These are phyloP conservation scores for Aspergillus ochraceus DNA, from an alignment of 2,329 filamentous ascomycete genomes.

Conservation along the genomic window DNA sequence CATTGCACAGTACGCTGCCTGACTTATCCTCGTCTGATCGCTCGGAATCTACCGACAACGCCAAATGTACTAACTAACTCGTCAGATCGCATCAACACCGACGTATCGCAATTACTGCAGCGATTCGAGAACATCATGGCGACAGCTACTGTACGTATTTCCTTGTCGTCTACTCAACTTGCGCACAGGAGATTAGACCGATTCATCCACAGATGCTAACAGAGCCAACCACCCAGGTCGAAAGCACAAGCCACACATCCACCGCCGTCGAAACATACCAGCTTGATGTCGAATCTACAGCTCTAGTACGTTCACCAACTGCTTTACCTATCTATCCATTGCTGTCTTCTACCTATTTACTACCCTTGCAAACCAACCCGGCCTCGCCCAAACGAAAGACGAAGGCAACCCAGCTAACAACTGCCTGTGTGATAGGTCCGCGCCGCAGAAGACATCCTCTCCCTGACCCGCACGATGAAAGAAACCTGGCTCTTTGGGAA, in stretches of 20 bases:
- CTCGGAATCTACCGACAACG: background rate
- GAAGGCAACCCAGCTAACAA: background rate
- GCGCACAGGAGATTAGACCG: background rate
- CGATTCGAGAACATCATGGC: constrained; percentile 58
- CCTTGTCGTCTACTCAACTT: background rate
- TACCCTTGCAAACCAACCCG: background rate
- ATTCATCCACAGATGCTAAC: background rate
- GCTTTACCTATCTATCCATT: background rate
- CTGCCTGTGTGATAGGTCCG: constrained; percentile 48
- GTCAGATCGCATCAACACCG: constrained; percentile 45
- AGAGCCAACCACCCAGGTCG: constrained; percentile 35
- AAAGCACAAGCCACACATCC: constrained; percentile 54
- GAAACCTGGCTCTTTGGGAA: constrained; percentile 68
- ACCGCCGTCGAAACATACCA: constrained; percentile 60
- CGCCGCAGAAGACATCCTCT: constrained; percentile 62
- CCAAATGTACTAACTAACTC: background rate
- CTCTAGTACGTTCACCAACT: constrained; percentile 48
- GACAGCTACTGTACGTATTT: constrained; percentile 48
- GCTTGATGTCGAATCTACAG: constrained; percentile 59
- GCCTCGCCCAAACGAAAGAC: too few species aligned
- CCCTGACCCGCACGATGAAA: constrained; percentile 62
- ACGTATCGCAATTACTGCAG: constrained; percentile 50
- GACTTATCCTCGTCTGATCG: background rate
- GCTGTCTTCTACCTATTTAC: background rate
- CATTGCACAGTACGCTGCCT: constrained; percentile 16